These are phyloP conservation scores for Yarrowia sp. DNA, from an alignment of 805 yeast species.

Conservation along the genomic window DNA sequence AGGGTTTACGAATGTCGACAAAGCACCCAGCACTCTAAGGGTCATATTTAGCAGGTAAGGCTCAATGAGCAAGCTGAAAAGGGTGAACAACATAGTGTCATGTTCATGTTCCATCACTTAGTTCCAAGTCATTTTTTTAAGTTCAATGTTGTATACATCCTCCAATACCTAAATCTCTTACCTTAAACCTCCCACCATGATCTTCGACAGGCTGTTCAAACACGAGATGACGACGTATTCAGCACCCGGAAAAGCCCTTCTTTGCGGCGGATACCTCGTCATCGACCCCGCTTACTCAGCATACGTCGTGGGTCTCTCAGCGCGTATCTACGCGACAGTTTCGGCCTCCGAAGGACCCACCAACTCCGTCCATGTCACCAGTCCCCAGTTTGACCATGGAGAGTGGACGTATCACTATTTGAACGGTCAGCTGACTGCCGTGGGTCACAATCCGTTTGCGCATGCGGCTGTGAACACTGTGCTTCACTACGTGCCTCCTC, in stretches of 20 bases:
- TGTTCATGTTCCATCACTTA: too few relatives aligned
- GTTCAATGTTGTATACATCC: too few relatives aligned
- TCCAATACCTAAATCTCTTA: too few relatives aligned
- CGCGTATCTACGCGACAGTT: slow-evolving; percentile 84
- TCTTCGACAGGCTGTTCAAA: slow-evolving; percentile 27
- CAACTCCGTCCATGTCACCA: slow-evolving; percentile 56
- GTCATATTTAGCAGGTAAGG: too few relatives aligned
- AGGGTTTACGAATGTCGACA: too few relatives aligned
- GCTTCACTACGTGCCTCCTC: slow-evolving; percentile 57
- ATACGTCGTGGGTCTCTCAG: slow-evolving; percentile 84
- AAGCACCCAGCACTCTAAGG: too few relatives aligned
- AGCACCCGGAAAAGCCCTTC: slow-evolving; percentile 93
- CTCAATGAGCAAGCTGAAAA: too few relatives aligned
- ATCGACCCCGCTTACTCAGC: slow-evolving; percentile 77
- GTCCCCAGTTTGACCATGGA: slow-evolving; percentile 80
- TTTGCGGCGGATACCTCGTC: slow-evolving; percentile 95
- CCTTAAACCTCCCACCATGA: not conserved
- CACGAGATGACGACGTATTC: slow-evolving; percentile 62
- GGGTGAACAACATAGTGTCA: too few relatives aligned
- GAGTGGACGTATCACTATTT: slow-evolving; percentile 64
- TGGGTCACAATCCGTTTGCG: slow-evolving; percentile 71
- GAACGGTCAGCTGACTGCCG: slow-evolving; percentile 36
- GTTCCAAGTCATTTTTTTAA: too few relatives aligned
- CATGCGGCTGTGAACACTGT: slow-evolving; percentile 66
- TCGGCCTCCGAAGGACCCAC: slow-evolving; percentile 39